phyloP scores from a whole-genome alignment of 2,329 filamentous ascomycete species.

The Penicillium italicum region DNA sequence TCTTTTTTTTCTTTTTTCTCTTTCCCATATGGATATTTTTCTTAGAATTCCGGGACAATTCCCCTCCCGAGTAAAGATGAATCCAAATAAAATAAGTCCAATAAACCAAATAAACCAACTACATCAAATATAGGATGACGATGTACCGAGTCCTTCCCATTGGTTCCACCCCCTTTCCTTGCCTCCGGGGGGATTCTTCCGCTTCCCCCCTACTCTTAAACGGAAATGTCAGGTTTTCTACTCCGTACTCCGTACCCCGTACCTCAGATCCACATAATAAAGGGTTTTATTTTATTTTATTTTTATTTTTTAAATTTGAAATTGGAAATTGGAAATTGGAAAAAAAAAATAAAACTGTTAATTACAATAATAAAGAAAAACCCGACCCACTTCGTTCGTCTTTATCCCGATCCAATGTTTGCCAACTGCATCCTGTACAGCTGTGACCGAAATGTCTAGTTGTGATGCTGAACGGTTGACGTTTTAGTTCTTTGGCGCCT shows the following conservation, averaged over 20 bases:
- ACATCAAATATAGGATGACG: constrained; percentile 10
- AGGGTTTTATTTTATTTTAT: neutral
- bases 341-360: constrained; percentile 8
- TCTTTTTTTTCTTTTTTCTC: neutral
- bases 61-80: neutral
- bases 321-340: constrained; percentile 1
- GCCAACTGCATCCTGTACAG: constrained; percentile 37
- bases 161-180: constrained; percentile 22
- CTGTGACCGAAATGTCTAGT: constrained; percentile 34
- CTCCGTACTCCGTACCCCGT: neutral
- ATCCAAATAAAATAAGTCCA: neutral
- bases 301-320: constrained; percentile 1
- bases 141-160: constrained; percentile 12
- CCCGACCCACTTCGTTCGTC: constrained; percentile 25
- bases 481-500: constrained; percentile 30
- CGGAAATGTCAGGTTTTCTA: constrained; percentile 10
- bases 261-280: constrained; percentile 9
- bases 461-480: constrained; percentile 32
- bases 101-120: neutral
- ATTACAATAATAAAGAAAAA: constrained; percentile 13
- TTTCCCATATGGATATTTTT: too few relatives aligned
- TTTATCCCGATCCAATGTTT: constrained; percentile 35
- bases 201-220: constrained; percentile 11
- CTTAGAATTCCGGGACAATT: too few relatives aligned
- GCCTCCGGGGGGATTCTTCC: constrained; percentile 18